Conservation (phyloP, 371 early-diverging fungal species). For the Syncephalis plumigaleata region DNA sequence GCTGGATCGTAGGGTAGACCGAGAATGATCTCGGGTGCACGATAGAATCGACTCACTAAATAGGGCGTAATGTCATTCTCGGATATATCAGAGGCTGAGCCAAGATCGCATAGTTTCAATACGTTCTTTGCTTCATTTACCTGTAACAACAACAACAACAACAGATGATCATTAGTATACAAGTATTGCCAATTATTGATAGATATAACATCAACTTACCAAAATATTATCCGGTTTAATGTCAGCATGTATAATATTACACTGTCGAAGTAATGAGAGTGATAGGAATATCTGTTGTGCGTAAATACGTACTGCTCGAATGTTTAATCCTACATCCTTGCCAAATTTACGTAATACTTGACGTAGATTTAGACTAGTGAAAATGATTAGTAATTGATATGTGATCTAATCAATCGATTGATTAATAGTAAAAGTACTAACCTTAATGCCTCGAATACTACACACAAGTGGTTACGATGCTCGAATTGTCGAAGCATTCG, state of each 20-base stretch:
- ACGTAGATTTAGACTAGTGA: conserved; percentile 67
- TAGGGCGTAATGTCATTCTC: conserved; percentile 91
- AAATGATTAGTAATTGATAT: no score
- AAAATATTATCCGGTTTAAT: conserved; percentile 97
- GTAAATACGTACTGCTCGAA: conserved; percentile 82
- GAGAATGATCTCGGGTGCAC: conserved; percentile 98
- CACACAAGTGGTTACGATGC: conserved; percentile 77
- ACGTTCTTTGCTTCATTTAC: conserved; percentile 53
- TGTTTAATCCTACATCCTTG: conserved; percentile 75
- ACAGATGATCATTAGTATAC: no score
- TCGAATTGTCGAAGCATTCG: conserved; percentile 71
- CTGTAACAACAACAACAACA: no score
- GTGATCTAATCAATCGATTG: no score
- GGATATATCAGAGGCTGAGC: conserved; percentile 70
- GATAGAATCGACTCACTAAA: conserved; percentile 93
- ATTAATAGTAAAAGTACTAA: conserved; percentile 4
- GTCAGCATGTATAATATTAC: conserved; percentile 86
- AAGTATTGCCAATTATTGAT: neutral
- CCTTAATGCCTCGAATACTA: conserved; percentile 86
- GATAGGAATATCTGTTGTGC: conserved; percentile 83
- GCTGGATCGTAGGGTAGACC: conserved; percentile 74
- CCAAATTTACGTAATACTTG: conserved; percentile 89
- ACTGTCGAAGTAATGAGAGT: conserved; percentile 62
- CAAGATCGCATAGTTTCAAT: conserved; percentile 87
- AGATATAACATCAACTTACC: conserved; percentile 15